These are phyloP conservation scores for Melaleuca alternifolia DNA, from an alignment of 345 rosid species.

Conservation along the genomic window DNA sequence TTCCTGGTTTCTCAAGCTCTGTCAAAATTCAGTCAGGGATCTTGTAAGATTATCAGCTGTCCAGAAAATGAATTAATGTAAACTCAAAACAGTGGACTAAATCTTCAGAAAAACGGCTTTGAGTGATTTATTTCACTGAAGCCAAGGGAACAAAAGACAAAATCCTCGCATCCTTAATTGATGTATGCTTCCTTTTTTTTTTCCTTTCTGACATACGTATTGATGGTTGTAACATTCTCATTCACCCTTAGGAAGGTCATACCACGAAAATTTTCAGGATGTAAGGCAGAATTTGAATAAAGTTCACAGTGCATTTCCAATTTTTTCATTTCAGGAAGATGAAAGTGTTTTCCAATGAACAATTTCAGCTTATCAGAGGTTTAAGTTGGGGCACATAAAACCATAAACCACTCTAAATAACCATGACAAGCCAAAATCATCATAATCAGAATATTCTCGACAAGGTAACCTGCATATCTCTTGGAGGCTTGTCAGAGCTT, in stretches of 20 bases:
- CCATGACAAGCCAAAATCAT: background rate
- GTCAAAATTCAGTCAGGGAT: constrained; percentile 23
- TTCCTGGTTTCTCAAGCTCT: constrained; percentile 52
- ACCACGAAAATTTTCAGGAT: background rate
- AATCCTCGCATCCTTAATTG: background rate
- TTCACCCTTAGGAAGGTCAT: background rate
- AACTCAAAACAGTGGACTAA: background rate
- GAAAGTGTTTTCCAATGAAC: background rate
- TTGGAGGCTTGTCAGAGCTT: constrained; percentile 57
- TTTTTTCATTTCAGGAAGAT: background rate
- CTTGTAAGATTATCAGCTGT: background rate
- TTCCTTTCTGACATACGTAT: background rate
- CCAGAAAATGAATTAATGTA: background rate
- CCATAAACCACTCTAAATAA: background rate
- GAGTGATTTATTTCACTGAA: background rate
- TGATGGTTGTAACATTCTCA: background rate
- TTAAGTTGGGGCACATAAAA: background rate
- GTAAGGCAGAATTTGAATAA: background rate
- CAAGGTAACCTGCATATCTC: constrained; percentile 55
- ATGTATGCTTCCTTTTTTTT: background rate
- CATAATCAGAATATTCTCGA: background rate
- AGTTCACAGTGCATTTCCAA: background rate
- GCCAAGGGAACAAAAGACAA: background rate
- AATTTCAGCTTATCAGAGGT: background rate
- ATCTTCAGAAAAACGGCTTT: background rate